These are phyloP conservation scores for Ophiostoma australiae DNA, from an alignment of 2,329 filamentous ascomycete genomes.

Conservation along the genomic window DNA sequence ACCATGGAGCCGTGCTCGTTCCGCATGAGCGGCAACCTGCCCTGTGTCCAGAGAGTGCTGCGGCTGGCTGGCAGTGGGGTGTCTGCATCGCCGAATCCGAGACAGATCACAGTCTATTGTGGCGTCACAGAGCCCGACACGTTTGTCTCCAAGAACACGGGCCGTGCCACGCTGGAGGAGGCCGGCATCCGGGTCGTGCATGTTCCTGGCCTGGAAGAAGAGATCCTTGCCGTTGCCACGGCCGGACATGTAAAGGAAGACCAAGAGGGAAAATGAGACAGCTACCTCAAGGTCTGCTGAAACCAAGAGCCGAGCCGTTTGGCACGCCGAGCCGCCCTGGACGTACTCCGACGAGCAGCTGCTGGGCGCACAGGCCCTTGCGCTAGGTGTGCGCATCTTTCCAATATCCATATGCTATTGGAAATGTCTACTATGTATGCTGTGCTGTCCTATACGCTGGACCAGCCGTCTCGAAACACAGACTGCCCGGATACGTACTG, in stretches of 20 bases:
- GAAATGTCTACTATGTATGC: too few relatives aligned
- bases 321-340: background rate
- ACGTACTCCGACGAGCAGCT: background rate
- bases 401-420: background rate
- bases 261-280: background rate
- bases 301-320: background rate
- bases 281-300: background rate
- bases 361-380: background rate
- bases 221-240: conserved; percentile 76
- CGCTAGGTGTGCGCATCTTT: background rate
- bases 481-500: too few relatives aligned
- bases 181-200: conserved; percentile 70
- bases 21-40: conserved; percentile 66
- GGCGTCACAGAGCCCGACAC: conserved; percentile 85
- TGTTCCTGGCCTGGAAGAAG: conserved; percentile 68
- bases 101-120: conserved; percentile 63
- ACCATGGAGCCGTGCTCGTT: conserved; percentile 84
- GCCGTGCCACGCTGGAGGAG: conserved; percentile 62
- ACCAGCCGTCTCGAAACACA: too few relatives aligned
- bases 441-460: too few relatives aligned
- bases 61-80: conserved; percentile 41
- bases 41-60: conserved; percentile 77
- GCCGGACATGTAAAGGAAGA: conserved; percentile 60
- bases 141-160: conserved; percentile 79
- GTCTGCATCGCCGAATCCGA: background rate